A percentile compares a stretch with the other conserved stretches of the same genome.
These are phyloP conservation scores for Botryosphaeria dothidea DNA, from an alignment of 2,329 filamentous ascomycete genomes.

Conservation along the genomic window DNA sequence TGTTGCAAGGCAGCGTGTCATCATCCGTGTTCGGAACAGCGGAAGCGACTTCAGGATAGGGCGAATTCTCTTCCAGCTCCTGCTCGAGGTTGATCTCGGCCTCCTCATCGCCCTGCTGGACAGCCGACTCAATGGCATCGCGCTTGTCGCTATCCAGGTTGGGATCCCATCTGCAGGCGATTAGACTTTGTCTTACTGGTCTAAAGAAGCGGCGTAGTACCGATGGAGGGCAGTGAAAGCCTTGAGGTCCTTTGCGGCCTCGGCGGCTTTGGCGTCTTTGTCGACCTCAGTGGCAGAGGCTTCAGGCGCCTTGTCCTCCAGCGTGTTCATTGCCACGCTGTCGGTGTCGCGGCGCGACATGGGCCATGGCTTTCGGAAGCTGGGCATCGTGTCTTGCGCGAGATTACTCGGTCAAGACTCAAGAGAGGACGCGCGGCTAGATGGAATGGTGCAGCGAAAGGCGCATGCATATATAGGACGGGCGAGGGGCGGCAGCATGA, in stretches of 20 bases:
- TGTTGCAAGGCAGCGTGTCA: slow-evolving; percentile 18
- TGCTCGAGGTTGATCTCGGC: slow-evolving; percentile 24
- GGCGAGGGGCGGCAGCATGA: background rate
- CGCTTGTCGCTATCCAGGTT: slow-evolving; percentile 20
- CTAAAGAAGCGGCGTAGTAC: background rate
- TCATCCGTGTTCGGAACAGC: slow-evolving; percentile 20
- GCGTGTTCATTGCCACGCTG: background rate
- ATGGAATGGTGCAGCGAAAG: background rate
- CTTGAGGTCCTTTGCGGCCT: slow-evolving; percentile 12
- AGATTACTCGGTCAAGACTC: background rate
- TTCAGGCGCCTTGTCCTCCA: slow-evolving; percentile 3
- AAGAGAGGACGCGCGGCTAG: background rate
- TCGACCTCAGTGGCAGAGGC: background rate
- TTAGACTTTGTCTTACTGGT: background rate
- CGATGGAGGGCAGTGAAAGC: slow-evolving; percentile 13
- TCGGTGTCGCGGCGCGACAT: slow-evolving; percentile 1
- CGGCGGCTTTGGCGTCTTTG: background rate
- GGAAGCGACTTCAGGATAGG: slow-evolving; percentile 22
- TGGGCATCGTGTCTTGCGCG: slow-evolving; percentile 6
- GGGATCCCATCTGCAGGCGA: slow-evolving; percentile 10
- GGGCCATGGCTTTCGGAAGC: slow-evolving; percentile 12
- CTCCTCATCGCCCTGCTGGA: slow-evolving; percentile 30
- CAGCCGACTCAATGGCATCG: slow-evolving; percentile 20
- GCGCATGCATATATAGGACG: background rate
- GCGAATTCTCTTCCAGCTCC: slow-evolving; percentile 23